phyloP scores from a whole-genome alignment of 352 stramenopile genomes.

The Phytophthora ramorum region DNA sequence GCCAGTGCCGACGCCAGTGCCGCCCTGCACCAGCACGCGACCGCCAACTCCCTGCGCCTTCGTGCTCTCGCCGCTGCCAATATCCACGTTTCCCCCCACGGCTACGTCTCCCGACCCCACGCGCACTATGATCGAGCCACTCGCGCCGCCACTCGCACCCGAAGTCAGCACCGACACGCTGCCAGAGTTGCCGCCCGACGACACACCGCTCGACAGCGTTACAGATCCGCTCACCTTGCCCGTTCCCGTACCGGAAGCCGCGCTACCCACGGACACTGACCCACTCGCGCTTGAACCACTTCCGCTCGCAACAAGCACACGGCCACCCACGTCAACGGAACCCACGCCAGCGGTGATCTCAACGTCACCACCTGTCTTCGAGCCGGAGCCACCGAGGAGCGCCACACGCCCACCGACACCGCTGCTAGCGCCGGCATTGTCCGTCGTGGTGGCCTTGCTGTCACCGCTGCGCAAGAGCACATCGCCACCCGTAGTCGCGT shows the following conservation, averaged over 20 bases:
- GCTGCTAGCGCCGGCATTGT: not conserved
- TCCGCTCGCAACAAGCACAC: not conserved
- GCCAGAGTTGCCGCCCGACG: not conserved
- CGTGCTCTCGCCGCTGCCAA: conserved; percentile 2
- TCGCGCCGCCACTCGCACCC: not conserved
- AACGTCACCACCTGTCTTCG: conserved; percentile 4
- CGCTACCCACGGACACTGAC: not conserved
- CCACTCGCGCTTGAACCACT: conserved; percentile 2
- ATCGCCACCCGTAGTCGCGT: conserved; percentile 3
- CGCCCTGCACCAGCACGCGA: not conserved
- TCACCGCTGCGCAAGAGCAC: conserved; percentile 14
- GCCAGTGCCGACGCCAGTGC: conserved; percentile 1
- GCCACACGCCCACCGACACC: conserved; percentile 15
- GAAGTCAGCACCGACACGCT: conserved; percentile 3
- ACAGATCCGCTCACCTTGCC: conserved; percentile 11
- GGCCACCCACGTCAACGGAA: conserved; percentile 1
- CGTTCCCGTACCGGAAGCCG: not conserved
- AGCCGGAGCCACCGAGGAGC: conserved; percentile 1
- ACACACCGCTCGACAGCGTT: conserved; percentile 2
- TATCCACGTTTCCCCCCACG: too few relatives aligned
- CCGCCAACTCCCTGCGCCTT: not conserved
- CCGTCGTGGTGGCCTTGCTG: not conserved
- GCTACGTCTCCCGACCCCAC: too few relatives aligned
- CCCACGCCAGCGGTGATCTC: conserved; percentile 4
- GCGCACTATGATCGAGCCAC: too few relatives aligned